Evolutionary conservation across 345 rosid species (phyloP).

Genomic region (Populus pruinosa): DNA sequence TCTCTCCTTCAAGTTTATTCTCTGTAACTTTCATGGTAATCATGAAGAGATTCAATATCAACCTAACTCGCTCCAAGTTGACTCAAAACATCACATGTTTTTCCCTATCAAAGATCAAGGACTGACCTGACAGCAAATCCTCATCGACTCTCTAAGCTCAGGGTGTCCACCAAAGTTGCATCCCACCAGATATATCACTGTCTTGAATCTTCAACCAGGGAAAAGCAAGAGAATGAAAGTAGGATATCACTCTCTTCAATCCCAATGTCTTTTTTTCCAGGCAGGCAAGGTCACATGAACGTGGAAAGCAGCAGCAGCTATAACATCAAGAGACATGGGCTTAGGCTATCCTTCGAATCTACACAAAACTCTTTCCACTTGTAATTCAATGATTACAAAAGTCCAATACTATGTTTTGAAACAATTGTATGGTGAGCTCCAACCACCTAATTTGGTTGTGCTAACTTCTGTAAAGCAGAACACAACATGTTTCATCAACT

Average conservation of each 20-base stretch:
- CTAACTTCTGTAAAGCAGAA: not conserved
- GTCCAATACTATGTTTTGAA: not conserved
- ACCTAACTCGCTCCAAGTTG: not conserved
- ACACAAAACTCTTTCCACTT: not conserved
- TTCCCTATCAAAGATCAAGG: not conserved
- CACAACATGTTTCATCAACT: not conserved
- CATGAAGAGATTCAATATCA: not conserved
- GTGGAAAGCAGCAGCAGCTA: not conserved
- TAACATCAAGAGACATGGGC: not conserved
- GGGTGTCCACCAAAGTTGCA: too few relatives aligned
- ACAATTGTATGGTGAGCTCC: not conserved
- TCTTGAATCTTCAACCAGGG: not conserved
- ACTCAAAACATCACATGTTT: not conserved
- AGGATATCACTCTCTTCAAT: not conserved
- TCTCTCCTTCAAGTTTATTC: not conserved
- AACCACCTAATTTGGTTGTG: not conserved
- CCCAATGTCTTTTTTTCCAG: not conserved
- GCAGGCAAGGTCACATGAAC: not conserved
- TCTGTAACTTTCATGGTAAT: not conserved
- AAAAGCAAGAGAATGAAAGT: not conserved
- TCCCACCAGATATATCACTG: not conserved
- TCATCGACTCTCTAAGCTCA: not conserved
- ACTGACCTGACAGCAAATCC: slow-evolving; percentile 10
- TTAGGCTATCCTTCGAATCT: not conserved
- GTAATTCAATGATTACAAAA: too few relatives aligned